Base-by-base conservation (phyloP, 805 yeast species). In the Saccharomycopsis sp. region DNA sequence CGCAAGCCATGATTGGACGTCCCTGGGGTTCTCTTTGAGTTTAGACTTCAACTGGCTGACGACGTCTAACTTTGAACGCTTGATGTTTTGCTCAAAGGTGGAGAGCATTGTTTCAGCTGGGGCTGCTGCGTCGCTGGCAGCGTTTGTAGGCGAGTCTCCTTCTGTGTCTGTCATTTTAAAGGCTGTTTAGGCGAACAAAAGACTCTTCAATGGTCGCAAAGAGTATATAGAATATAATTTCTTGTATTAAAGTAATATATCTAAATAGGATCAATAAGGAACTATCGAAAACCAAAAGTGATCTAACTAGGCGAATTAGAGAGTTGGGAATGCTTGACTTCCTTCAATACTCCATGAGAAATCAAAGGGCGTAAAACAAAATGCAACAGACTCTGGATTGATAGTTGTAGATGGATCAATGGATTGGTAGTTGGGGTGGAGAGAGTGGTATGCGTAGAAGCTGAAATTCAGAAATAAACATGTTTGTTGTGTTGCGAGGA, bases 31-130 rank as follows among this genome's bases (percentile, higher is more conserved):
- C 3, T 68, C 72, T 57, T 76, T 78, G 46, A 85, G 67, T 34
- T 73, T 78, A 61, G 81, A 85, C 63, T 79, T 82, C 24, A 85
- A 74, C 57, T 76, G 81, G 15, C 87, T 87, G 54, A 82, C 78
- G 51, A 79, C 74, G 66, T 83, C 89, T 51, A 69, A 65, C 2
- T 73, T 68, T 15, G 68, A 61, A n/a, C 73, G 60, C 54, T 65
- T 65, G 12, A 70, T 62, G 15, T 52, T 55, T 9, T 55, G 24
- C 21, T 56, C 63, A n/a, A 59, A 51, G 3, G 52, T 57, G 14
- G 57, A 24, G 2, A 50, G 40, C 14, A 53, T 2, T n/a, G 3
- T 46, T 4, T 29, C 55, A 4, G 48, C 48, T 4, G 4, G 9
- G 16, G n/a, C n/a, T n/a, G n/a, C n/a, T n/a, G n/a, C n/a, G n/a